phyloP scores from a whole-genome alignment of 2,329 filamentous ascomycete species.

The Cladorrhinum sp. region DNA sequence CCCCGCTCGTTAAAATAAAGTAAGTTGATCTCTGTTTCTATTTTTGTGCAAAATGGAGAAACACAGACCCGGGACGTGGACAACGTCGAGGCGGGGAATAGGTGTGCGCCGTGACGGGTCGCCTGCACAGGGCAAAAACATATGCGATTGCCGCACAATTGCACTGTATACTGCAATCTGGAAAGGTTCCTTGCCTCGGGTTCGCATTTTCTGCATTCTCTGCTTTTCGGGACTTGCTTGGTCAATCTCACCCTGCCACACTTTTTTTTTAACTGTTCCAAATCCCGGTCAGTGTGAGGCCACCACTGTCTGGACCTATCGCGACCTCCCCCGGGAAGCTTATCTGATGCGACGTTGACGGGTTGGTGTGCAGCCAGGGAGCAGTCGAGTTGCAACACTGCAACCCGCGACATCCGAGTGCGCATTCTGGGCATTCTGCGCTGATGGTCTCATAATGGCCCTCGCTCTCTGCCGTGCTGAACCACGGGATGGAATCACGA shows the following conservation, averaged over 20 bases:
- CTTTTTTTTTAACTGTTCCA: neutral
- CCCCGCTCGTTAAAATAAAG: neutral
- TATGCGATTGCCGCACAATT: neutral
- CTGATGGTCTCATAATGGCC: too few species aligned
- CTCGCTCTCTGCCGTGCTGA: too few species aligned
- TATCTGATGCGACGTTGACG: conserved; percentile 6
- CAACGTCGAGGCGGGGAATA: neutral
- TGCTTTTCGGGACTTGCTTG: neutral
- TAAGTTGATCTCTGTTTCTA: neutral
- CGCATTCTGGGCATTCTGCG: too few species aligned
- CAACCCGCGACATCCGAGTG: neutral
- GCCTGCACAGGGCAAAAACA: neutral
- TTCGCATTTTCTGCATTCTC: neutral
- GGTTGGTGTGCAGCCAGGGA: neutral
- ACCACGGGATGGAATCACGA: too few species aligned
- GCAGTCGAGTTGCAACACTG: neutral
- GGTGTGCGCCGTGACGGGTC: too few species aligned
- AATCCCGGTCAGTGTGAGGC: neutral
- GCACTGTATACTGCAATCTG: neutral
- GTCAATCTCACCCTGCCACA: neutral
- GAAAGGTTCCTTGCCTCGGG: neutral
- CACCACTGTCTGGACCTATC: neutral
- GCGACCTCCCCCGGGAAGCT: neutral
- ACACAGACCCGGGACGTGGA: neutral
- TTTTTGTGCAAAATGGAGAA: neutral